Conservation (phyloP, 2,329 filamentous ascomycete species). For the Epichloe gansuensis region DNA sequence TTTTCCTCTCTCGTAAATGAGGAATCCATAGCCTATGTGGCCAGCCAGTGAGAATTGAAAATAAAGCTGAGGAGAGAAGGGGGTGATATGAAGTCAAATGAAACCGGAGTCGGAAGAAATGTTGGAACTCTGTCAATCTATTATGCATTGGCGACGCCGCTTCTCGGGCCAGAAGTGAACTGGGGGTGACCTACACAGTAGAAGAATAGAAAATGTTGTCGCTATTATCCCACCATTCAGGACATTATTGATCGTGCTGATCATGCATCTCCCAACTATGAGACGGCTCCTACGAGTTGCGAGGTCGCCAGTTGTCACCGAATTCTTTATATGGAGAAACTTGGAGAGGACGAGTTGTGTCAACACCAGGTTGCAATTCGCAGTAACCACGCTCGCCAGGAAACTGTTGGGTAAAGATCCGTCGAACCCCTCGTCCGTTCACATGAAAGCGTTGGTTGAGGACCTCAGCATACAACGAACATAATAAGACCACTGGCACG, state of each 20-base stretch:
- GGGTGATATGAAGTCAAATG: background rate
- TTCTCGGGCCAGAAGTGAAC: background rate
- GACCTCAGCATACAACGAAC: background rate
- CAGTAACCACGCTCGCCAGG: background rate
- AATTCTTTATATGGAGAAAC: background rate
- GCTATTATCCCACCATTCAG: slow-evolving; percentile 7
- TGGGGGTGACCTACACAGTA: slow-evolving; percentile 1
- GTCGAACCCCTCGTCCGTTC: background rate
- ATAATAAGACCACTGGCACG: slow-evolving; percentile 1
- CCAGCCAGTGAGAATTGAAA: background rate
- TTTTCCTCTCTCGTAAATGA: slow-evolving; percentile 8
- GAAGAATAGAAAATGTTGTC: slow-evolving; percentile 3
- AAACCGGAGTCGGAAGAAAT: background rate
- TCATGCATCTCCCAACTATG: background rate
- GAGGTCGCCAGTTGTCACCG: slow-evolving; percentile 1
- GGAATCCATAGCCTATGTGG: slow-evolving; percentile 4
- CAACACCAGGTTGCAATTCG: background rate
- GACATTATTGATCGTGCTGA: slow-evolving; percentile 4
- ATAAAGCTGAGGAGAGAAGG: background rate
- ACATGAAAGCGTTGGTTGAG: background rate
- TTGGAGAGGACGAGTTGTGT: background rate
- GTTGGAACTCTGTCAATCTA: background rate
- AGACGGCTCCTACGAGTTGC: background rate
- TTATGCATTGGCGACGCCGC: background rate
- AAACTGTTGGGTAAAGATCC: background rate